Conservation (phyloP, 805 yeast genomes). For the Candida easanensis region DNA sequence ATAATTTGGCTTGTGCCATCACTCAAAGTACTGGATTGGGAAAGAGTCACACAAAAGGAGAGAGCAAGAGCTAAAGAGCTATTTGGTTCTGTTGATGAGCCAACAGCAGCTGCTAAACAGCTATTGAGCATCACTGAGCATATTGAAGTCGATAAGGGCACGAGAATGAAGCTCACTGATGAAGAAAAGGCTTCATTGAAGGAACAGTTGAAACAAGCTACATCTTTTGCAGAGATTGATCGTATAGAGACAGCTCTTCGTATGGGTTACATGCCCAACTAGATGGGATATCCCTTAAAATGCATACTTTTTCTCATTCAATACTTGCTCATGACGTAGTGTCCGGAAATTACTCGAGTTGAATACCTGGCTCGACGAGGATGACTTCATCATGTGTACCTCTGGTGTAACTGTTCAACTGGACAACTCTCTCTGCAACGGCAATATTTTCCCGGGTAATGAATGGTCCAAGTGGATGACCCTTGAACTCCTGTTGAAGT, state of each 20-base stretch:
- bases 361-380: slow-evolving; percentile 18
- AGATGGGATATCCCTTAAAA: background rate
- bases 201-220: slow-evolving; percentile 56
- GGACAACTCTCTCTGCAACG: slow-evolving; percentile 15
- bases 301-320: background rate
- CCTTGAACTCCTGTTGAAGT: slow-evolving; percentile 6
- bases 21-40: slow-evolving; percentile 64
- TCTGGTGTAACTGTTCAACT: slow-evolving; percentile 19
- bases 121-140: slow-evolving; percentile 4
- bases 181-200: slow-evolving; percentile 38
- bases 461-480: slow-evolving; percentile 2
- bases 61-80: slow-evolving; percentile 41
- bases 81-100: slow-evolving; percentile 34
- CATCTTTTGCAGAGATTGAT: slow-evolving; percentile 71
- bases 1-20: slow-evolving; percentile 62
- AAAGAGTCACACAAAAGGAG: slow-evolving; percentile 56
- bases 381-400: slow-evolving; percentile 17
- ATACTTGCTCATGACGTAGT: too few species aligned
- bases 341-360: background rate
- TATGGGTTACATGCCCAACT: slow-evolving; percentile 32
- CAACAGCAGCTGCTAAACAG: slow-evolving; percentile 8
- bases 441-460: slow-evolving; percentile 13
- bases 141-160: slow-evolving; percentile 27
- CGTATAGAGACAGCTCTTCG: slow-evolving; percentile 56
- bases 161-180: slow-evolving; percentile 4